Evolutionary conservation across 2,329 filamentous ascomycete species (phyloP).

Genomic region (Plenodomus biglobosus): DNA sequence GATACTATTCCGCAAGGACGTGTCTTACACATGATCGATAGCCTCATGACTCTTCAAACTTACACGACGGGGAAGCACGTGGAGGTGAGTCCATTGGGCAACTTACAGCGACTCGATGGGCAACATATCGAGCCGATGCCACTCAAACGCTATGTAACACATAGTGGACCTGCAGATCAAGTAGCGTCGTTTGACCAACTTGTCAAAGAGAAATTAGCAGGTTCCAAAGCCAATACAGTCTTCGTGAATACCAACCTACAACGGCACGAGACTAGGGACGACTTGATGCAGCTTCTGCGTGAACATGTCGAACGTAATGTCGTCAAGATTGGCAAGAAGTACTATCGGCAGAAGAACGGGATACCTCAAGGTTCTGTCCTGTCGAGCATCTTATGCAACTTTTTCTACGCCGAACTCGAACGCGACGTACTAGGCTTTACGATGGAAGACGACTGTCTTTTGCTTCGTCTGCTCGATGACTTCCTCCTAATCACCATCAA

Average conservation of each 20-base stretch:
- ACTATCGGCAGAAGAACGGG: conserved; percentile 81
- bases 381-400: conserved; percentile 86
- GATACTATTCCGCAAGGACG: conserved; percentile 88
- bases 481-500: conserved; percentile 85
- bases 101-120: conserved; percentile 36
- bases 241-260: conserved; percentile 72
- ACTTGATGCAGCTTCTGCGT: conserved; percentile 68
- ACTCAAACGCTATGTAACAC: conserved; percentile 46
- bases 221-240: conserved; percentile 61
- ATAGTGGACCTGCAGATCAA: conserved; percentile 37
- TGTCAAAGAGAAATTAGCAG: conserved; percentile 32
- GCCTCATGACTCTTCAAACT: conserved; percentile 56
- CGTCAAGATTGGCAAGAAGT: conserved; percentile 84
- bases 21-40: conserved; percentile 66
- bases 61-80: conserved; percentile 77
- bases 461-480: conserved; percentile 87
- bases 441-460: conserved; percentile 58
- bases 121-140: conserved; percentile 34
- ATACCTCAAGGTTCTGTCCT: conserved; percentile 93
- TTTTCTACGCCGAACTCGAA: conserved; percentile 93
- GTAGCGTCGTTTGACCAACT: conserved; percentile 38
- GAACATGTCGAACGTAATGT: conserved; percentile 85
- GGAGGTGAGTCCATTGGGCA: conserved; percentile 61
- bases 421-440: conserved; percentile 68
- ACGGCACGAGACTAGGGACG: conserved; percentile 57